Evolutionary conservation across 192 early-diverging fungal species (phyloP), one percentile per base, ranked within the genome.

Genomic region (Phycomyces nitens): DNA sequence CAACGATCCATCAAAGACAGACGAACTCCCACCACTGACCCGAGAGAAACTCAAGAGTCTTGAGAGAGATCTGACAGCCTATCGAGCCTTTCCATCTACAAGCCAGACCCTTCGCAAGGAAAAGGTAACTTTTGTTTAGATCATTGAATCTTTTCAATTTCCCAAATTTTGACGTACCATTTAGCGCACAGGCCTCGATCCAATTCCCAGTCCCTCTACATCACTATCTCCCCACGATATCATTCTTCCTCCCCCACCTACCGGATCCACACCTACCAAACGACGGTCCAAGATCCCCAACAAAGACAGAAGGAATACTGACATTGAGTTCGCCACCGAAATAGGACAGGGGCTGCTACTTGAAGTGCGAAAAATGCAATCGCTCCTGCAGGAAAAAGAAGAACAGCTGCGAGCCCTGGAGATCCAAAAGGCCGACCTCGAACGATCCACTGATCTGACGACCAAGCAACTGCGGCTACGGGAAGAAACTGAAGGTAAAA

Each of bases 401-500:
- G 75, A 77, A 53, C 65, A 71, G 38, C 26, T 76, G 14, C 55
- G 65, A 6, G 54, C 59, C 4, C 43, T 81, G 21, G 83, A 85
- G 55, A 64, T 57, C n/a, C 78, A 80, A 29, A 81, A 77, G 39
- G 75, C 68, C 2, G 83, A 83, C 38, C 66, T 78, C 29, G 83
- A 85, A 53, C 73, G 81, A 24, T 70, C 66, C 38, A 72, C 76
- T 55, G 83, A 85, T 49, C 58, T 66, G 1, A 63, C 81, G 51
- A 64, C 72, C 44, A 81, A 80, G 53, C 77, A 83, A 56, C 52
- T 82, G 15, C 69, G 80, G 20, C 71, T 76, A 40, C 72, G 76
- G 10, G 79, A 85, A 67, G 83, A 85, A 61, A 76, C 60, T 56
- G 79, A 85, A 76, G 81, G 83, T 85, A 78, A 51, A 22, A 60